Base-by-base conservation (phyloP, 257 asterid species). In the Parsonsia alboflavescens region DNA sequence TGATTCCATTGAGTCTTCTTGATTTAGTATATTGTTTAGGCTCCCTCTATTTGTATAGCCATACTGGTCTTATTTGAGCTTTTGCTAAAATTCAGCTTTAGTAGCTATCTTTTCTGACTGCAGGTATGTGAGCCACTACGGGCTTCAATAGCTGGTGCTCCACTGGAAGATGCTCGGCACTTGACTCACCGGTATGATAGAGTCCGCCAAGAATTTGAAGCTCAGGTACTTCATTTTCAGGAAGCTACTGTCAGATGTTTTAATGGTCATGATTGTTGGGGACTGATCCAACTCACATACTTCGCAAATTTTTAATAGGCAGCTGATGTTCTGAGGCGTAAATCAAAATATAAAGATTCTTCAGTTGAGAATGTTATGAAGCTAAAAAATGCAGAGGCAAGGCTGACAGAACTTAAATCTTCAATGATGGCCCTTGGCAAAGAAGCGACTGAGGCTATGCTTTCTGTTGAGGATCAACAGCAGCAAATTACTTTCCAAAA, bases 131-230 rank as follows among this genome's bases (percentile, higher is more conserved):
- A 92, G 84, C 92, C 97, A 70, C 92, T 94, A 44, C 90, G 92
- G 70, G 89, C 85, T 50, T 66, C 85, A 62, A 84, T 87, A 21
- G 83, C 82, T 45, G 92, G 99, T 71, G 96, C 97, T 81, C 99
- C 99, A 64, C 80, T 94, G 67, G 99, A 90, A 82, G 99, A 94
- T 83, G 99, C 97, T 63, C 99, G 97, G 57, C 99, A 89, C 84
- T 84, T 94, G 81, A 87, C 96, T 77, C 97, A 84, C 75, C 86
- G 87, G 44, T 94, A 92, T 70, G 96, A 92, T 78, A 89, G 87
- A 81, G 86, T 86, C 82, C 93, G 95, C 56, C 97, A 92, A 57
- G 99, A 94, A 75, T 87, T 92, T 73, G 97, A 94, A 83, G 64
- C 84, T 48, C 97, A 94, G 99, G 99, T 94, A 78, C 36, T 72